phyloP scores from a whole-genome alignment of 805 yeast genomes.

The Wickerhamomyces kurtzmanii region DNA sequence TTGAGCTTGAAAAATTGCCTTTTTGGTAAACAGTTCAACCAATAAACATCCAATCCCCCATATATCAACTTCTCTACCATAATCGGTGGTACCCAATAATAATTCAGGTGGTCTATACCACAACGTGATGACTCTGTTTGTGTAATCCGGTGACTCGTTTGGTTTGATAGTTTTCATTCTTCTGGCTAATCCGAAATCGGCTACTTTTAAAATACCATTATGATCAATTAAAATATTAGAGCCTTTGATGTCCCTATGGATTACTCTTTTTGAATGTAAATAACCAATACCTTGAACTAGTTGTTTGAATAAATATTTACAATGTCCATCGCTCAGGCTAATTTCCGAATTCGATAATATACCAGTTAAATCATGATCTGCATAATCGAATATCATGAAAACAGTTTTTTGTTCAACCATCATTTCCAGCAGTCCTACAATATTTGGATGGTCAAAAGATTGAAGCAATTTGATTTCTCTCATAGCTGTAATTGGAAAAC shows the following conservation, averaged over 20 bases:
- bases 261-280: constrained; percentile 55
- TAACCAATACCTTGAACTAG: constrained; percentile 60
- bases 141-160: constrained; percentile 64
- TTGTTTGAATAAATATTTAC: constrained; percentile 59
- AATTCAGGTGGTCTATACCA: constrained; percentile 99
- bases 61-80: constrained; percentile 84
- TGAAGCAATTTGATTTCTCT: constrained; percentile 85
- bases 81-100: constrained; percentile 80
- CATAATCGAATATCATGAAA: constrained; percentile 87
- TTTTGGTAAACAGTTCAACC: constrained; percentile 66
- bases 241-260: constrained; percentile 78
- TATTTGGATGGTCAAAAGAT: constrained; percentile 70
- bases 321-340: constrained; percentile 47
- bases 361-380: constrained; percentile 91
- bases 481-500: constrained; percentile 92
- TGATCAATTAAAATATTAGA: constrained; percentile 63
- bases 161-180: constrained; percentile 50
- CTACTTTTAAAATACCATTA: constrained; percentile 56
- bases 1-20: constrained; percentile 76
- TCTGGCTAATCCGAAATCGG: constrained; percentile 79
- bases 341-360: constrained; percentile 70
- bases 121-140: constrained; percentile 89
- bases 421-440: constrained; percentile 78
- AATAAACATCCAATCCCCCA: constrained; percentile 97
- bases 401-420: constrained; percentile 71